A percentile compares a stretch with the other conserved stretches of the same genome.
Conservation (phyloP, 169 alveolate species). For the Theileria annulata region DNA sequence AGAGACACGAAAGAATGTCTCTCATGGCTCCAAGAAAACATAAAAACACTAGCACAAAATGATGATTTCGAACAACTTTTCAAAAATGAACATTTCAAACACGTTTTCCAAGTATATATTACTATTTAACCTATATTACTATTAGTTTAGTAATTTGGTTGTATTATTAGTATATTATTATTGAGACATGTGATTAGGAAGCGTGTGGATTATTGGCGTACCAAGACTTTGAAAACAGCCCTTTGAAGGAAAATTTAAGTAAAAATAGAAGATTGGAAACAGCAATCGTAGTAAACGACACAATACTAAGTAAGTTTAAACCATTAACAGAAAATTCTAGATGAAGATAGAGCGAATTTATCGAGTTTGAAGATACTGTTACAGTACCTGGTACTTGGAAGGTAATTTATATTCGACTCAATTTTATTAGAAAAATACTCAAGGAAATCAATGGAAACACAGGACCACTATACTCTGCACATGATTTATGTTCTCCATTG, state of each 20-base stretch:
- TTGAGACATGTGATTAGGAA: neutral
- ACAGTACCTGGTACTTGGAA: constrained; percentile 33
- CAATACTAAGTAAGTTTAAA: constrained; percentile 13
- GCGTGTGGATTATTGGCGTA: constrained; percentile 36
- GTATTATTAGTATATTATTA: no score
- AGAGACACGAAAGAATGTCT: constrained; percentile 4
- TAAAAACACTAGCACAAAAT: neutral
- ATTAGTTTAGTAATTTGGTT: no score
- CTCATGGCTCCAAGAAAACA: constrained; percentile 15
- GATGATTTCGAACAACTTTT: constrained; percentile 14
- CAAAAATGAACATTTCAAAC: constrained; percentile 1
- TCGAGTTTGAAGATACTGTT: constrained; percentile 22
- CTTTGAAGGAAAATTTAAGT: neutral
- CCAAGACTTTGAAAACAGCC: constrained; percentile 16
- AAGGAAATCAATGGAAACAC: constrained; percentile 34
- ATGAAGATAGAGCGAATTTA: neutral
- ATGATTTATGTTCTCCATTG: constrained; percentile 25
- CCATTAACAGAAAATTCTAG: neutral
- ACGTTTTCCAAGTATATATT: constrained; percentile 8
- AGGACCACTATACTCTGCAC: constrained; percentile 23
- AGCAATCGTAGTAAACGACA: constrained; percentile 26
- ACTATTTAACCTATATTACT: no score
- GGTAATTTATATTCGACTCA: neutral
- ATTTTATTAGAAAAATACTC: constrained; percentile 16
- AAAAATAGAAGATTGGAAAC: constrained; percentile 24